Evolutionary conservation across 257 asterid genomes (phyloP), one percentile per base, ranked within the genome.

Genomic region (Haberlea rhodopensis): DNA sequence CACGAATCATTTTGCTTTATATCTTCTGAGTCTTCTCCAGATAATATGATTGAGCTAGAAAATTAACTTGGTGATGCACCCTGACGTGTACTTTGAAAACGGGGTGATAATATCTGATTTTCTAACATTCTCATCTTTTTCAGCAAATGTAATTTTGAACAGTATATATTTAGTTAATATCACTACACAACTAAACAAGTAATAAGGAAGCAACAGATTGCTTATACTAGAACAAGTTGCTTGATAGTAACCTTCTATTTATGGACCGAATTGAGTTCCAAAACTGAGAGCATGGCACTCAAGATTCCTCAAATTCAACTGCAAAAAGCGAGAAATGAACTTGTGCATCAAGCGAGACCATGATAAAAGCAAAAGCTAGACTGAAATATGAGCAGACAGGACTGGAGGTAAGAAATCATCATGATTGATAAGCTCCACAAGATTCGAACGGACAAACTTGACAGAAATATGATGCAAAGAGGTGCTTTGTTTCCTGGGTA

Each of bases 231-330:
- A 0, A 11, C 18, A 37, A 37, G 48, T 53, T 52, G 1, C 15
- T 34, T 13, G 18, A 40, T 11, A 40, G 13, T 68, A n/a, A 62
- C 63, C 81, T 75, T 58, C 25, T 21, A 24, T 60, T 79, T 52
- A 83, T 20, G 68, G 72, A 70, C 73, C 51, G 61, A 87, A 78
- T 56, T 86, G 83, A 69, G 87, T 73, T 71, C 86, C 91, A 52
- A 90, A 81, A 81, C 96, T 86, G 76, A 94, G 95, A 52, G 85
- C 66, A 65, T 83, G 94, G 63, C 95, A 87, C 66, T 87, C 95
- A 63, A 94, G 95, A 76, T 90, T 94, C 81, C 90, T 81, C 86
- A 84, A 63, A 81, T 94, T 94, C 80, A 94, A 73, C 99, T 94
- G 96, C 91, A 78, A 66, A 68, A 27, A 57, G 52, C 32, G 28